Evolutionary conservation across 768 basidiomycete species (phyloP).

Genomic region (Sarcomyxa edulis): DNA sequence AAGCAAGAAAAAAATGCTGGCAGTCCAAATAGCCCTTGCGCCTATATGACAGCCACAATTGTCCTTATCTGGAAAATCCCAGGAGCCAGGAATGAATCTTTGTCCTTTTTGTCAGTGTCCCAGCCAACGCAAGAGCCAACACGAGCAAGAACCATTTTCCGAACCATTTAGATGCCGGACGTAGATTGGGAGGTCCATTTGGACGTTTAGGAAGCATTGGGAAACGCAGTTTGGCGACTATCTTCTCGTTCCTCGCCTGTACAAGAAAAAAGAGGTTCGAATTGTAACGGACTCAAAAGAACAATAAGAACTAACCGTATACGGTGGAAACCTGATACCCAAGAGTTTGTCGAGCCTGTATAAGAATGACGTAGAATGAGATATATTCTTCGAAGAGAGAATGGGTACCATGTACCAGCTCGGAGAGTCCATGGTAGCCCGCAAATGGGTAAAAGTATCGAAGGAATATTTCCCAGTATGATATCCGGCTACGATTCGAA

Average conservation of each 20-base stretch:
- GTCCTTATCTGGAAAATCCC: no score
- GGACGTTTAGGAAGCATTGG: conserved; percentile 40
- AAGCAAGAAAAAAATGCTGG: no score
- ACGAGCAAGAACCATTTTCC: conserved; percentile 39
- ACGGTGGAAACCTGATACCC: conserved; percentile 58
- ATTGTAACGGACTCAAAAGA: not conserved
- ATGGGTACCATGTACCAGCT: conserved; percentile 39
- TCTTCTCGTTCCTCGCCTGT: conserved; percentile 27
- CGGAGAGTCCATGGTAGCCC: conserved; percentile 57
- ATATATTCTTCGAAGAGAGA: conserved; percentile 12
- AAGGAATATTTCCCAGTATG: conserved; percentile 74
- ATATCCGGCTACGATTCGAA: conserved; percentile 43
- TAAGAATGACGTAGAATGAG: not conserved
- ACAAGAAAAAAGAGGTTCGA: not conserved
- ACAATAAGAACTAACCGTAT: conserved; percentile 32
- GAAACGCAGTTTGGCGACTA: conserved; percentile 17
- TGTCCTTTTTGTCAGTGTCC: conserved; percentile 34
- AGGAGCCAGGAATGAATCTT: conserved; percentile 18
- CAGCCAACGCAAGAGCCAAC: conserved; percentile 38
- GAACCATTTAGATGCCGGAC: conserved; percentile 30
- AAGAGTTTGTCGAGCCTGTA: conserved; percentile 45
- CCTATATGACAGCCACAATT: no score
- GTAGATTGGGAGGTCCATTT: conserved; percentile 28
- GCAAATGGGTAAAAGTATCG: conserved; percentile 72
- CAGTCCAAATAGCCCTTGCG: no score